Evolutionary conservation across 768 basidiomycete species (phyloP).

Genomic region (Auricularia cornea): DNA sequence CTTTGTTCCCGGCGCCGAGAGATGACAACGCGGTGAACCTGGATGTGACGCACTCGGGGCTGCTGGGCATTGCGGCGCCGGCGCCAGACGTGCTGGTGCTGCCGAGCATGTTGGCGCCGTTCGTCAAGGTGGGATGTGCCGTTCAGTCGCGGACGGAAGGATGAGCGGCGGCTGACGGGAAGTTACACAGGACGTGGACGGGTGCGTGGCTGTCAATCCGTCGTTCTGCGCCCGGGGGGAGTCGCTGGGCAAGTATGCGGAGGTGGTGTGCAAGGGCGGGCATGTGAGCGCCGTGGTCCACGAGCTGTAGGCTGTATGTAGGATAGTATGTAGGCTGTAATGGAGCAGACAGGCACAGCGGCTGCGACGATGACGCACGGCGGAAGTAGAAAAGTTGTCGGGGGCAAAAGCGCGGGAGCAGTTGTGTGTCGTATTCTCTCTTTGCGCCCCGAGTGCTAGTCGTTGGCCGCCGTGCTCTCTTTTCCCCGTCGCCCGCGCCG

Average conservation of each 20-base stretch:
- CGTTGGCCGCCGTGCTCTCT: too few relatives aligned
- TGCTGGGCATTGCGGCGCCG: constrained; percentile 38
- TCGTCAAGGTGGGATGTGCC: constrained; percentile 58
- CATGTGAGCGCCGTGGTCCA: neutral
- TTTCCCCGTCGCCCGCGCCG: too few relatives aligned
- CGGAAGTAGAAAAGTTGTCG: too few relatives aligned
- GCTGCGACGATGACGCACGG: too few relatives aligned
- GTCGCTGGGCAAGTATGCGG: neutral
- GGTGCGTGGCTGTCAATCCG: constrained; percentile 77
- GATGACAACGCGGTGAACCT: constrained; percentile 75
- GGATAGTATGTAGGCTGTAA: too few relatives aligned
- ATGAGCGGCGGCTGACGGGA: neutral
- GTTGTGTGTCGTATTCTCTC: too few relatives aligned
- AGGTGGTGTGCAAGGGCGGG: neutral
- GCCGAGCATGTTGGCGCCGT: constrained; percentile 84
- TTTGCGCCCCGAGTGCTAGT: too few relatives aligned
- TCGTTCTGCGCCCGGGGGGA: constrained; percentile 42
- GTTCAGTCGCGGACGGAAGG: neutral
- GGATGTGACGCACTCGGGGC: constrained; percentile 70
- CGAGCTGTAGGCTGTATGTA: too few relatives aligned
- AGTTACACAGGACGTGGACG: constrained; percentile 61
- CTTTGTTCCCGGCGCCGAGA: constrained; percentile 79
- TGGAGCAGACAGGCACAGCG: too few relatives aligned
- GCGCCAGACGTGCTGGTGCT: constrained; percentile 81
- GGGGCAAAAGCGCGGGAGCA: too few relatives aligned